Evolutionary conservation across 495 filamentous ascomycete genomes (phyloP).

Genomic region (Penicillium soppii): DNA sequence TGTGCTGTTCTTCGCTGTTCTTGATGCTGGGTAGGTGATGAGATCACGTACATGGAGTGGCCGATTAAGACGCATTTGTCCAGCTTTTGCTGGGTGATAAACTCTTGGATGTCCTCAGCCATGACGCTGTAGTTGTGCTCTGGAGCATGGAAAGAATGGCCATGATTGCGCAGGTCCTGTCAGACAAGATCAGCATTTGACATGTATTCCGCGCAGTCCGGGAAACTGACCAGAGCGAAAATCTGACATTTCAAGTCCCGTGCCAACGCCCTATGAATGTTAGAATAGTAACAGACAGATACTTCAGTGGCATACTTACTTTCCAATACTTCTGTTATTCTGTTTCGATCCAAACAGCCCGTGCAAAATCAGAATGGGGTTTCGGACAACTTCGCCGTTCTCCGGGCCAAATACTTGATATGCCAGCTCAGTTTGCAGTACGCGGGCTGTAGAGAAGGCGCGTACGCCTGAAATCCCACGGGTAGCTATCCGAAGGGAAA

Average conservation of each 20-base stretch:
- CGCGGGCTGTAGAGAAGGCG: conserved; percentile 36
- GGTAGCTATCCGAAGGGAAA: conserved; percentile 20
- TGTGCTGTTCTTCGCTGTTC: not conserved
- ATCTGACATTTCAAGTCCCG: conserved; percentile 77
- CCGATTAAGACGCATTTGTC: conserved; percentile 76
- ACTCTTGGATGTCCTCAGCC: conserved; percentile 81
- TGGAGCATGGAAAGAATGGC: conserved; percentile 75
- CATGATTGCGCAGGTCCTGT: conserved; percentile 93
- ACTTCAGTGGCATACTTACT: conserved; percentile 76
- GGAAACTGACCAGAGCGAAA: conserved; percentile 70
- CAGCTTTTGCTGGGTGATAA: conserved; percentile 73
- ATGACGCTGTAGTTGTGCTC: conserved; percentile 82
- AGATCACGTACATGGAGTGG: conserved; percentile 77
- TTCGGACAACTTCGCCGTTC: conserved; percentile 32
- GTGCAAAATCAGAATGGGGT: conserved; percentile 86
- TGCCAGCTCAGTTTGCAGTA: conserved; percentile 32
- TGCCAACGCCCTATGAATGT: conserved; percentile 65
- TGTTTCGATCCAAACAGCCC: conserved; percentile 95
- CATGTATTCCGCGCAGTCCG: not conserved
- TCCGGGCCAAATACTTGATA: conserved; percentile 46
- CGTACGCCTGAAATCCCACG: conserved; percentile 22
- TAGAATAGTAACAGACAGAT: conserved; percentile 1
- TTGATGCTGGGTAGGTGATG: not conserved
- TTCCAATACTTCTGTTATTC: conserved; percentile 95
- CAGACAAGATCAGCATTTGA: not conserved